Evolutionary conservation across 768 basidiomycete species (phyloP), one percentile per base, ranked within the genome.

Genomic region (Grammothele lineata): DNA sequence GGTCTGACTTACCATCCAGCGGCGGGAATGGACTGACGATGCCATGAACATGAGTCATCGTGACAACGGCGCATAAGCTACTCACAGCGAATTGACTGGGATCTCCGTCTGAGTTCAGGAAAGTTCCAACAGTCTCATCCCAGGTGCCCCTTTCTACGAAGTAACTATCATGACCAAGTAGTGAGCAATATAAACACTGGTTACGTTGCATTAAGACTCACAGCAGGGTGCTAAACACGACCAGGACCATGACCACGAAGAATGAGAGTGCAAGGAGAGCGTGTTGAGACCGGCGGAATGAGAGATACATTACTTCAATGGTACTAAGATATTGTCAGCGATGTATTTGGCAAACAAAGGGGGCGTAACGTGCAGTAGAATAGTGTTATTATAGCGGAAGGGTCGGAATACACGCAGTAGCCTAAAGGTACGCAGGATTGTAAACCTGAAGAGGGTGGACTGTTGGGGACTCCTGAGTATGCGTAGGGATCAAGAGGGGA

Each of bases 291-390:
- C 90, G 74, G 40, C 86, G 77, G 27, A 93, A 84, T 24, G 90
- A 84, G 24, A 95, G 76, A 62, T 87, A 92, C 92, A 95, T 96
- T 57, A 91, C 89, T 70, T 92, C 87, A 40, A 91, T 91, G 0
- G 89, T 91, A 37, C 87, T 89, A 45, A 10, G 10, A 9, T 23
- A 14, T n/a, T n/a, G 12, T 47, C 5, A 49, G 47, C 45, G 45
- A 27, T 37, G 21, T 26, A 32, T 17, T 9, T 6, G 22, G n/a
- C n/a, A n/a, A n/a, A n/a, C n/a, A n/a, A n/a, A n/a, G n/a, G n/a
- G n/a, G n/a, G n/a, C n/a, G n/a, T n/a, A n/a, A 35, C 4, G 25
- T 38, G 73, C 82, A 91, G 66, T n/a, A 92, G 74, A 47, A 91
- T 82, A 14, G 85, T 87, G 56, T 83, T 82, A 52, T 83, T 89